Base-by-base conservation (phyloP, 2,329 filamentous ascomycete species). In the Sporothrix dimorphospora region DNA sequence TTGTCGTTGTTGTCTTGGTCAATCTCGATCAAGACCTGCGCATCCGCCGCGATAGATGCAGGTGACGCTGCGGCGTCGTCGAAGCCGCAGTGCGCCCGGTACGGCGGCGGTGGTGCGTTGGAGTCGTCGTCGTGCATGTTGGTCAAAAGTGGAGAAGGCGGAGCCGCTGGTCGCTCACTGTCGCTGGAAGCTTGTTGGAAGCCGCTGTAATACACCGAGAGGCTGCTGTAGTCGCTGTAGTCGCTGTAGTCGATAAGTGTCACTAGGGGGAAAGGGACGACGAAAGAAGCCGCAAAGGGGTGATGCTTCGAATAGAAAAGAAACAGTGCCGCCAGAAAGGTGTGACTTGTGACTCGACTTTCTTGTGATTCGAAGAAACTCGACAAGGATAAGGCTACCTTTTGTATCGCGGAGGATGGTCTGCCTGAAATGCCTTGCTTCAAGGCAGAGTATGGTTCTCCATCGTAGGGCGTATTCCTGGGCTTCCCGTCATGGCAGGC, bases 41-140 rank as follows among this genome's bases (percentile, higher is more conserved):
- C 34, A 16, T 53, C 42, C 30, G 69, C 57, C 11, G 47, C 47
- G 27, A 16, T 27, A 16, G 38, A 8, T n/a, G n/a, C n/a, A 7
- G 24, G 7, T 2, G 21, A 65, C 9, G n/a, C n/a, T 27, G 59
- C 21, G 5, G 38, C n/a, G 19, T 65, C 38, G 12, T 40, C 34
- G 21, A 27, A 27, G n/a, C 38, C 21, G 59, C 27, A 19, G 53
- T 45, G 49, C 4, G 14, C 38, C n/a, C 27, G 38, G 24, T 69
- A 69, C 24, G 67, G 67, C n/a, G 67, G 67, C 14, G 67, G 67
- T 3, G 67, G 51, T 7, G 40, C 53, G 34, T 57, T 53, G 49
- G 59, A 38, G 53, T 38, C 16, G 38, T 42, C 14, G n/a, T 24
- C 38, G 55, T 34, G 38, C 53, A 70, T 61, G 27, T 5, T 38